Evolutionary conservation across 1,284 basidiomycete genomes (phyloP), one percentile per base, ranked within the genome.

Genomic region (Melanopsichium pennsylvanicum): DNA sequence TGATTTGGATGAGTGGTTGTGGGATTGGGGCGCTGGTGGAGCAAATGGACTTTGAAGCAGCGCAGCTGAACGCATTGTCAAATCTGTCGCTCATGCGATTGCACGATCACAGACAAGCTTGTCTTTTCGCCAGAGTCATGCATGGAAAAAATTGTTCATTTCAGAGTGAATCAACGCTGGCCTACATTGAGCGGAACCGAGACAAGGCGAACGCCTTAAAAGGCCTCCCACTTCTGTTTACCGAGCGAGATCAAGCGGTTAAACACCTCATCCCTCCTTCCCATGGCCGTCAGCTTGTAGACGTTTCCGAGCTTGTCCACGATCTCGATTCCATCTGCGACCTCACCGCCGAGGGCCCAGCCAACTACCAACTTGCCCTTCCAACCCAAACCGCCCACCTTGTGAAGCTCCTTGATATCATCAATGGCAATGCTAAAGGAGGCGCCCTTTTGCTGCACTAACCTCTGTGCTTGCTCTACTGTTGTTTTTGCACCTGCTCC

Each of bases 351-450:
- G 40, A 76, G 32, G 0, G 74, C 74, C 74, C 75, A 78, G 5
- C 70, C 69, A 2, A 70, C 72, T 6, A 80, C 52, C 16, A 81
- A 54, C 51, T 81, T 81, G 5, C 68, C 71, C 68, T 81, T 81
- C 73, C 75, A 81, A 5, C 80, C 80, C 19, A 81, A 46, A 2
- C 80, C 80, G 13, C 80, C 80, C 6, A 80, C 50, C 55, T 81
- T 81, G 56, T 66, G 62, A 7, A 81, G 49, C 41, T 74, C 74
- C 22, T 52, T 54, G 34, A 81, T 80, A 22, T 81, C 79, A n/a
- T 78, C 69, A 27, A 81, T 62, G 5, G 70, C 68, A 22, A 81
- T 62, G 7, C 64, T 50, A 33, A 79, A 81, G 15, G 52, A 55
- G 1, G 76, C 62, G 0, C 38, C 38, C 7, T 38, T 42, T 15